phyloP scores from a whole-genome alignment of 140 eudicot genomes.

The Erigeron philadelphicus region DNA sequence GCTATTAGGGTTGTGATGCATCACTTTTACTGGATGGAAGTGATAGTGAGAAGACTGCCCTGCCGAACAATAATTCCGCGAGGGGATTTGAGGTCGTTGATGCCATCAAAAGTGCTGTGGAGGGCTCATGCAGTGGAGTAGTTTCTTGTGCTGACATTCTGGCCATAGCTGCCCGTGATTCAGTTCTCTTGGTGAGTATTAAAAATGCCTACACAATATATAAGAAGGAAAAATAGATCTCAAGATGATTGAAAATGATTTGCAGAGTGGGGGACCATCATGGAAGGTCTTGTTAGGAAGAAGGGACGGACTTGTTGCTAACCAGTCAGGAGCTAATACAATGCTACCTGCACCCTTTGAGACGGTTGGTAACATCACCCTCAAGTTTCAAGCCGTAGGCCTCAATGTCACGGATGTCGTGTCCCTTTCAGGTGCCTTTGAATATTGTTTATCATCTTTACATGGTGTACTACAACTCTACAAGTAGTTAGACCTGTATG shows the following conservation, averaged over 20 bases:
- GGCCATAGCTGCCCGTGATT: slow-evolving; percentile 85
- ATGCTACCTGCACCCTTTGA: slow-evolving; percentile 68
- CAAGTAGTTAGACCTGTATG: background rate
- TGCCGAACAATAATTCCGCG: slow-evolving; percentile 64
- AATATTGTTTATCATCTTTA: background rate
- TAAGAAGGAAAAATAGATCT: slow-evolving; percentile 13
- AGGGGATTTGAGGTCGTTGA: slow-evolving; percentile 86
- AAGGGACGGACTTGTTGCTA: slow-evolving; percentile 78
- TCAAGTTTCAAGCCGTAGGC: slow-evolving; percentile 59
- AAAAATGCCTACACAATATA: background rate
- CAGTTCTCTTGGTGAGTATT: slow-evolving; percentile 59
- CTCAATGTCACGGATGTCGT: slow-evolving; percentile 73
- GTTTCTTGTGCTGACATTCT: slow-evolving; percentile 92
- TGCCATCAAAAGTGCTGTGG: slow-evolving; percentile 66
- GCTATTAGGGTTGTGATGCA: slow-evolving; percentile 74
- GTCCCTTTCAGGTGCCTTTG: slow-evolving; percentile 57
- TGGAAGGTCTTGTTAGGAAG: slow-evolving; percentile 74
- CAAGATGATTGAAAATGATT: background rate
- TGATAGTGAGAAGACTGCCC: slow-evolving; percentile 69
- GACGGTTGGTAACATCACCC: slow-evolving; percentile 42
- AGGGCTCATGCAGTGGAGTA: slow-evolving; percentile 64
- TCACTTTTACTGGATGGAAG: slow-evolving; percentile 73
- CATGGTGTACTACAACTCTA: background rate
- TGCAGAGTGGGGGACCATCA: slow-evolving; percentile 78
- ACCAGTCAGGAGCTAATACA: slow-evolving; percentile 56